phyloP scores from a whole-genome alignment of 768 basidiomycete genomes.

The Mycena maculata region DNA sequence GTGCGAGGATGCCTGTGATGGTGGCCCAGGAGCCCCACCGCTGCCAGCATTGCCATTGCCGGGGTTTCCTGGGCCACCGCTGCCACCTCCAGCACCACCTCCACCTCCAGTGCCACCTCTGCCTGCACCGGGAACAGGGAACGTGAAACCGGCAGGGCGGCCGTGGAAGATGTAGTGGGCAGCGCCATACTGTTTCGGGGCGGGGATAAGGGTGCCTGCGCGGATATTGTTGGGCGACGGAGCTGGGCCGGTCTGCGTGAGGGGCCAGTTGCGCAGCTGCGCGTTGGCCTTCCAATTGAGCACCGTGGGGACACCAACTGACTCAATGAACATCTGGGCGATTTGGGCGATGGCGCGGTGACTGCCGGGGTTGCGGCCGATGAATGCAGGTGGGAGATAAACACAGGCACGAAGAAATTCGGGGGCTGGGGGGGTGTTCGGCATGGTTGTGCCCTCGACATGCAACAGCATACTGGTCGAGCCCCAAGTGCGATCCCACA shows the following conservation, averaged over 20 bases:
- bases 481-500: constrained; percentile 12
- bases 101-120: no score
- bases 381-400: constrained; percentile 8
- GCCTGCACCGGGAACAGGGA: background rate
- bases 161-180: background rate
- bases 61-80: no score
- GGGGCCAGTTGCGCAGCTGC: background rate
- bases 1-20: background rate
- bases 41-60: no score
- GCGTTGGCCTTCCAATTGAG: background rate
- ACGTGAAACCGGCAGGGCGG: background rate
- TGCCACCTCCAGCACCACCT: no score
- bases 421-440: background rate
- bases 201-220: background rate
- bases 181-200: background rate
- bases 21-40: no score
- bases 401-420: background rate
- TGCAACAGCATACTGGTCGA: constrained; percentile 7
- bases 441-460: background rate
- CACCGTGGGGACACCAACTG: constrained; percentile 3
- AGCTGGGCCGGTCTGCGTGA: background rate
- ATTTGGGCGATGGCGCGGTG: constrained; percentile 5
- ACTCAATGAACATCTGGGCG: constrained; percentile 14
- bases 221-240: background rate
- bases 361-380: background rate